Conservation (phyloP, 805 yeast species). For the Starmerella vitae region DNA sequence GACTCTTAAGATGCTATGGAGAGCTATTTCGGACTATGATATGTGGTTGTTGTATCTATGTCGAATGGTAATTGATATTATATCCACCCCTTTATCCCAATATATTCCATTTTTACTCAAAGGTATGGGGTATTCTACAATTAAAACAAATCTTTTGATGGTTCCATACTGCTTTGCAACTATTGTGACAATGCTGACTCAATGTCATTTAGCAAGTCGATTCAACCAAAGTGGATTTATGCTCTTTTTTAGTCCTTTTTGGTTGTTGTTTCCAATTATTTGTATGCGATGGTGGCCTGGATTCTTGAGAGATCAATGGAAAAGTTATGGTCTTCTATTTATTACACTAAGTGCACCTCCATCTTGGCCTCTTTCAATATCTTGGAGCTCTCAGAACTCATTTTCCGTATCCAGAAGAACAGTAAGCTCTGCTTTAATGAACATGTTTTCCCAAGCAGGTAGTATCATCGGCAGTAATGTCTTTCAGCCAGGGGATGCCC, state of each 20-base stretch:
- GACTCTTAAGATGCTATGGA: slow-evolving; percentile 30
- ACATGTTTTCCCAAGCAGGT: slow-evolving; percentile 50
- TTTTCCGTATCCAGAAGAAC: slow-evolving; percentile 52
- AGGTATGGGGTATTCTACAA: slow-evolving; percentile 38
- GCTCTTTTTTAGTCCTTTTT: slow-evolving; percentile 13
- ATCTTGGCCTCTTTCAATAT: slow-evolving; percentile 17
- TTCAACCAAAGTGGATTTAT: slow-evolving; percentile 11
- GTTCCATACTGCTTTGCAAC: slow-evolving; percentile 34
- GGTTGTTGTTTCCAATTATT: slow-evolving; percentile 15
- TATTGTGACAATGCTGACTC: slow-evolving; percentile 21
- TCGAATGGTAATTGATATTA: slow-evolving; percentile 35
- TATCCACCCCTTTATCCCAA: slow-evolving; percentile 27
- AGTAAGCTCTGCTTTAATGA: slow-evolving; percentile 50
- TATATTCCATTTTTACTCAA: slow-evolving; percentile 38
- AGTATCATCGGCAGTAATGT: slow-evolving; percentile 42
- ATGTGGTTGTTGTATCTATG: slow-evolving; percentile 43
- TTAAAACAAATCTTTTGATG: slow-evolving; percentile 38
- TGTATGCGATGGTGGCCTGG: slow-evolving; percentile 22
- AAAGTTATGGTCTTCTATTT: slow-evolving; percentile 23
- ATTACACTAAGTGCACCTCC: slow-evolving; percentile 24
- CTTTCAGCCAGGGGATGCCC: slow-evolving; percentile 44
- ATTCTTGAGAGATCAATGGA: slow-evolving; percentile 22
- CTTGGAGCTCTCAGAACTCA: slow-evolving; percentile 49
- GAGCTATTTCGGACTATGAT: slow-evolving; percentile 37
- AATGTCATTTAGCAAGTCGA: slow-evolving; percentile 9